phyloP scores from a whole-genome alignment of 768 basidiomycete species.

The Coprinellus micaceus region DNA sequence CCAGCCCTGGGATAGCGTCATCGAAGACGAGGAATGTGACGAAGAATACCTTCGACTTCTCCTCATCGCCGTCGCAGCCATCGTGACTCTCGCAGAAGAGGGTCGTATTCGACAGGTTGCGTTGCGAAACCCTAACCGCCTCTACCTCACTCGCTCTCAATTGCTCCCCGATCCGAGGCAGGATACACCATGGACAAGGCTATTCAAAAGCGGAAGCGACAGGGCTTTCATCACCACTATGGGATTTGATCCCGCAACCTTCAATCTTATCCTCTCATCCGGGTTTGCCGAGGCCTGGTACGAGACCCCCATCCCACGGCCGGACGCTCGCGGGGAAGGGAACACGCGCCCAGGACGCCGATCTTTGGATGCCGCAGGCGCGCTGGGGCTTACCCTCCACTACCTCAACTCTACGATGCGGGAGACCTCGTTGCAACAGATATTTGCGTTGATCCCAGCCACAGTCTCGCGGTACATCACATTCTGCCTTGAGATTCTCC shows the following conservation, averaged over 20 bases:
- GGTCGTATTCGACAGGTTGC: not conserved
- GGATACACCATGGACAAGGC: conserved; percentile 33
- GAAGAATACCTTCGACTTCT: not conserved
- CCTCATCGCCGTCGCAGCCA: not conserved
- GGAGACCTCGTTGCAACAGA: conserved; percentile 33
- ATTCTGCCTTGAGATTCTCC: conserved; percentile 30
- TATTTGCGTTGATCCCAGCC: conserved; percentile 39
- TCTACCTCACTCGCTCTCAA: conserved; percentile 29
- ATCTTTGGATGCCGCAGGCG: conserved; percentile 36
- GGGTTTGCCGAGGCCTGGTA: conserved; percentile 29
- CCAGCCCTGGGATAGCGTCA: too few species aligned
- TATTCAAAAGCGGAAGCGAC: conserved; percentile 26
- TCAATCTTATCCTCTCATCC: conserved; percentile 26
- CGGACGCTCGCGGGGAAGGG: conserved; percentile 20
- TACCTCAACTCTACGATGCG: conserved; percentile 35
- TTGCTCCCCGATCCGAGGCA: conserved; percentile 30
- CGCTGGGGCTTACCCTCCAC: conserved; percentile 36
- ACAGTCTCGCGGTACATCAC: conserved; percentile 33
- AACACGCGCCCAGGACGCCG: conserved; percentile 21
- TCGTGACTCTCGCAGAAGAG: not conserved
- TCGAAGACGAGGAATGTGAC: not conserved
- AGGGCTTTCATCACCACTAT: conserved; percentile 44
- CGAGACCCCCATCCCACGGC: conserved; percentile 14
- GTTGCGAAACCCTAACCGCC: not conserved
- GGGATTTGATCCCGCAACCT: conserved; percentile 37